Base-by-base conservation (phyloP, 1,139 yeast species). In the Suhomyces taliae region DNA sequence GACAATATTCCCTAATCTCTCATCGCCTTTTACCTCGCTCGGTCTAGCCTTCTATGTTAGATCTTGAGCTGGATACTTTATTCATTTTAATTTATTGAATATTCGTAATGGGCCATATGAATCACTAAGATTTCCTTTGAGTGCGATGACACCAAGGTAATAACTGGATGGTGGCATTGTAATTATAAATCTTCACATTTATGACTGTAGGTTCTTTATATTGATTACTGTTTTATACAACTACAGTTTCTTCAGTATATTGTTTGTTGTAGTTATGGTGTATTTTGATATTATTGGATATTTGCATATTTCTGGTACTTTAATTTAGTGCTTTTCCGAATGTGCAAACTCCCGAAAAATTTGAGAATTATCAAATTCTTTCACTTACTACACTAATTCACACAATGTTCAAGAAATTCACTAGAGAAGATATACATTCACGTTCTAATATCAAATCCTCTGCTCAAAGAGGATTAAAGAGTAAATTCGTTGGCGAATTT, bases 361-460 rank as follows among this genome's bases (percentile, higher is more conserved):
- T 34, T 29, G 34, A 36, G 33, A 43, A 38, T 19, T 26, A 27
- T 37, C 14, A 27, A 11, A 9, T 36, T 11, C n/a, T 26, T 15
- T n/a, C 19, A 11, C 31, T 19, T 6, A 19, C 24, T 2, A 19
- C 32, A 24, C 19, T 24, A n/a, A 36, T n/a, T 27, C 34, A 29
- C 42, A 39, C 9, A 40, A 79, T 81, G 84, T 79, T 81, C 57
- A 78, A 72, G 64, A 89, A 90, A 66, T 90, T 90, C 70, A 78
- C 90, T 32, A 85, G 82, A 57, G 97, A 90, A 44, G 97, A 90
- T 62, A 79, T 90, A 44, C 96, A 90, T 60, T 86, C 97, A 10
- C 85, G 95, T 54, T 85, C 97, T 11, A 91, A 90, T 63, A 86
- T 90, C 66, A 91, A 91, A 68, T 89, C 97, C 1, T 90, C 97